phyloP scores from a whole-genome alignment of 2,329 filamentous ascomycete genomes.

The Domatiomyces globalis region DNA sequence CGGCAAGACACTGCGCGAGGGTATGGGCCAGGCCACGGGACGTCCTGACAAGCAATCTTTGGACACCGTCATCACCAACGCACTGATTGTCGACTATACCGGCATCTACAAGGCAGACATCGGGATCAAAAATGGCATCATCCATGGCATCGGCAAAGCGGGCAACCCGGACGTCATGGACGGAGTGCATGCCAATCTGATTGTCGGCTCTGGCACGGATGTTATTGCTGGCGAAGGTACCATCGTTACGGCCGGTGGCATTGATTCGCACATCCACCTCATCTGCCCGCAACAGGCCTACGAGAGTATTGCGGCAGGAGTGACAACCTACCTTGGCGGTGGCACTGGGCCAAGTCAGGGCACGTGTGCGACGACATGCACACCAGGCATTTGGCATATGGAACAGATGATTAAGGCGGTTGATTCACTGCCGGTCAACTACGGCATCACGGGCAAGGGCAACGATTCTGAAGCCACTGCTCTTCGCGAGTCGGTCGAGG shows the following conservation, averaged over 20 bases:
- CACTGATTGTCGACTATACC: constrained; percentile 75
- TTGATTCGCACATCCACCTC: constrained; percentile 85
- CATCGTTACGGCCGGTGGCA: constrained; percentile 79
- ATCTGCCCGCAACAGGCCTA: constrained; percentile 87
- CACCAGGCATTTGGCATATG: constrained; percentile 69
- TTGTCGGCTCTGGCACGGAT: constrained; percentile 79
- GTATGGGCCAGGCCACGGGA: constrained; percentile 85
- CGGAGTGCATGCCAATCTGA: constrained; percentile 60
- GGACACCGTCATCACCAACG: constrained; percentile 80
- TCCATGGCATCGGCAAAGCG: constrained; percentile 82
- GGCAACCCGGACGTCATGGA: constrained; percentile 98
- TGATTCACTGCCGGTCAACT: constrained; percentile 68
- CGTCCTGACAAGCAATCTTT: constrained; percentile 56
- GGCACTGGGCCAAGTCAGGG: constrained; percentile 87
- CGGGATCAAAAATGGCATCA: constrained; percentile 74
- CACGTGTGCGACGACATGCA: constrained; percentile 85
- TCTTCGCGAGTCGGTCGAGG: constrained; percentile 64
- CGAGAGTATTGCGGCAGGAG: constrained; percentile 68
- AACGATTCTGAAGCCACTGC: constrained; percentile 62
- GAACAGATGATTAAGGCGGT: constrained; percentile 79
- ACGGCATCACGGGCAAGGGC: constrained; percentile 86
- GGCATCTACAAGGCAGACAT: constrained; percentile 97
- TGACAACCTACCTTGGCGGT: constrained; percentile 82
- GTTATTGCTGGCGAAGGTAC: constrained; percentile 81
- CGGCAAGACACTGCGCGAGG: constrained; percentile 83